Conservation (phyloP, 2,329 filamentous ascomycete genomes). For the Botryotinia convoluta region DNA sequence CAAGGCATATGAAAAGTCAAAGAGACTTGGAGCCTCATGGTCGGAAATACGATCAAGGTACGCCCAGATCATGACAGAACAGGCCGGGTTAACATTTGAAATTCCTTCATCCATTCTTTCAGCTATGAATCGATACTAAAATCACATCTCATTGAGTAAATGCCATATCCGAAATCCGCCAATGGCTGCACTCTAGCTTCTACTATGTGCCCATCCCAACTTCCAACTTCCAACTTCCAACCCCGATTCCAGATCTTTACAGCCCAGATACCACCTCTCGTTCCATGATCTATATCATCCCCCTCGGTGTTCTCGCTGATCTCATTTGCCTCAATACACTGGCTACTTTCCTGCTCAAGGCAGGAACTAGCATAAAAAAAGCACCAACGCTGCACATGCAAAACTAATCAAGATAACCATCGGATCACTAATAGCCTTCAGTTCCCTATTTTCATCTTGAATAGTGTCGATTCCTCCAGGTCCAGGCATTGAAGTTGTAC, state of each 20-base stretch:
- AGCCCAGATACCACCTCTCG: fast-evolving
- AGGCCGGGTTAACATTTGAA: fast-evolving
- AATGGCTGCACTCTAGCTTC: background rate
- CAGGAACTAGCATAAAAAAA: slow-evolving; percentile 29
- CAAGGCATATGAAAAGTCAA: background rate
- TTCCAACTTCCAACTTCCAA: background rate
- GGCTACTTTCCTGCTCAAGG: slow-evolving; percentile 18
- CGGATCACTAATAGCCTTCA: slow-evolving; percentile 12
- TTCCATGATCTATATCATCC: background rate
- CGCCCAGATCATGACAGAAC: background rate
- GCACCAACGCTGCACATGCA: slow-evolving; percentile 19
- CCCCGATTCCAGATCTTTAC: background rate
- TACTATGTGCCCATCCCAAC: background rate
- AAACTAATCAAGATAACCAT: slow-evolving; percentile 23
- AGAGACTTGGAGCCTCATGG: background rate
- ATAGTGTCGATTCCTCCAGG: background rate
- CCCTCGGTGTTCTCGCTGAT: background rate
- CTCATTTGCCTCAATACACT: background rate
- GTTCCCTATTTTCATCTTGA: background rate
- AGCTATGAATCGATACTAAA: background rate
- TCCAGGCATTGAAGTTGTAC: background rate
- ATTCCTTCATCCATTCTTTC: background rate
- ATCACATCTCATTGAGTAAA: background rate
- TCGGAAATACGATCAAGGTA: background rate
- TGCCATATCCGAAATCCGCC: background rate